Percentiles rank a stretch among this genome's conserved stretches.
Conservation (phyloP, 805 yeast species). For the Diddensiella transvaalensis region DNA sequence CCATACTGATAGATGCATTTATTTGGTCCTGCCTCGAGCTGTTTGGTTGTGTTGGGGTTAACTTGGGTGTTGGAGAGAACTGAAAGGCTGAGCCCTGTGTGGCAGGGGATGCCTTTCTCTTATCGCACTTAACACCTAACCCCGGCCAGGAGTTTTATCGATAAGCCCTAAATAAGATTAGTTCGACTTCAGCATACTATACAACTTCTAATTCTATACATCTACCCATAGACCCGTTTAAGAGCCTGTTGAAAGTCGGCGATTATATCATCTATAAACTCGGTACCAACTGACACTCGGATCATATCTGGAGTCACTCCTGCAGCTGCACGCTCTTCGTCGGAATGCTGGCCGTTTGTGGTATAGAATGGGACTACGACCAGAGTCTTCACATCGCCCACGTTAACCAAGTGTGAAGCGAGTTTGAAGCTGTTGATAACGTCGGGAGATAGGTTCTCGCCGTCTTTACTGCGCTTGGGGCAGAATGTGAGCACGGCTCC, state of each 20-base stretch:
- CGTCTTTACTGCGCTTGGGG: constrained; percentile 64
- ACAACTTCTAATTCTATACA: too few species aligned
- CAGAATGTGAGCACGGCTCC: constrained; percentile 92
- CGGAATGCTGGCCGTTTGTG: constrained; percentile 86
- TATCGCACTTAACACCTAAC: too few species aligned
- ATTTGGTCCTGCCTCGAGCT: too few species aligned
- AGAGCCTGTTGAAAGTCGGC: constrained; percentile 87
- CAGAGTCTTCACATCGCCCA: constrained; percentile 93
- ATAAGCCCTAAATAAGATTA: too few species aligned
- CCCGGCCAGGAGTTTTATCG: too few species aligned
- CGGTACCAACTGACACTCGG: constrained; percentile 88
- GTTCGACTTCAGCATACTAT: too few species aligned
- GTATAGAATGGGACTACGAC: constrained; percentile 96
- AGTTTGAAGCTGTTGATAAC: constrained; percentile 81
- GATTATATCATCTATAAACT: constrained; percentile 85
- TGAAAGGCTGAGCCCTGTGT: too few species aligned
- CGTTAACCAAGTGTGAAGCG: constrained; percentile 92
- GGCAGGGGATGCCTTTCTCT: too few species aligned
- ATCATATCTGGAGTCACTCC: constrained; percentile 89
- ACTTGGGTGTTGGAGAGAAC: too few species aligned
- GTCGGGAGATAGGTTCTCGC: constrained; percentile 69
- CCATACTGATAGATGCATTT: neutral
- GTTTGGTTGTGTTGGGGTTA: too few species aligned
- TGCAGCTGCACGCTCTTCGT: constrained; percentile 72
- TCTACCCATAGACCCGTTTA: constrained; percentile 46